Base-by-base conservation (phyloP, 1,139 yeast genomes). In the Taphrina pruni region DNA sequence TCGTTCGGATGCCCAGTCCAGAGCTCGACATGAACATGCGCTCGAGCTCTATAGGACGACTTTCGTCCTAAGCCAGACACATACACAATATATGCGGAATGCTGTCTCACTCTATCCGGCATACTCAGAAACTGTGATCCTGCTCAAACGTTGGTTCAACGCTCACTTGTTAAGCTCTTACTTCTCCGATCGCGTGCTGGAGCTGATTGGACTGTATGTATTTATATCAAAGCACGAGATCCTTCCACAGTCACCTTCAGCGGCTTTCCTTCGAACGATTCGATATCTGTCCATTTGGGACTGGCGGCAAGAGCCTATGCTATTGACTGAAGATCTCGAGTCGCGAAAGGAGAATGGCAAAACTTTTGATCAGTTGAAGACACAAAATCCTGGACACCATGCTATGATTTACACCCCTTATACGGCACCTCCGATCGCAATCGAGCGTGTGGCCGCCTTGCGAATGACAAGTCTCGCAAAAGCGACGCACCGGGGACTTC, bases 71-170 rank as follows among this genome's bases (percentile, higher is more conserved):
- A 82, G 88, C 1, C 85, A 88, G n/a, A 86, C 90, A 73, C 99
- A 95, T 76, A 88, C 95, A 12, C 85, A 97, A 76, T 85, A 90
- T 5, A 81, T 94, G 21, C 85, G 87, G 66, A 85, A 88, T 14
- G 81, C 93, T 73, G 84, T 92, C 0, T 88, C 88, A 70, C 86
- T 90, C 70, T 90, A 84, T 79, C 91, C 88, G 64, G 87, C 85
- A 75, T 90, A 86, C 75, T 86, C 97, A 1, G 86, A 96, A 12
- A 86, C 95, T 0, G 93, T 89, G 7, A 84, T 99, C 72, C 79
- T 93, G 58, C 88, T 94, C 79, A 94, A 94, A 78, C 84, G 84
- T 73, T 94, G 99, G 99, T 81, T 93, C 71, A 94, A 90, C 74
- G 80, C 86, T 0, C 81, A 77, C 64, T 72, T 76, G 62, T 81